Conservation (phyloP, 257 asterid genomes). For the Haberlea rhodopensis region DNA sequence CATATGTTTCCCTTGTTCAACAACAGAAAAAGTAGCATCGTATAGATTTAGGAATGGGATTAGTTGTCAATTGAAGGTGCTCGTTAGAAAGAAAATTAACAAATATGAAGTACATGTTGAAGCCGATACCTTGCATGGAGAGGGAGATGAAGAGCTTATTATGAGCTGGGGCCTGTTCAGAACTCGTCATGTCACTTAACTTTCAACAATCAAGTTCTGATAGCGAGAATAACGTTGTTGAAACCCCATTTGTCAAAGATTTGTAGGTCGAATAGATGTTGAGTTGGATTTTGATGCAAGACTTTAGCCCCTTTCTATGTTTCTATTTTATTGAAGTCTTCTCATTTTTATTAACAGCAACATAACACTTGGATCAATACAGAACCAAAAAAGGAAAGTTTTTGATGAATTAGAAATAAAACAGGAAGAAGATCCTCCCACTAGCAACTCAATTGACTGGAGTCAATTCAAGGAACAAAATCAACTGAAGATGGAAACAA, state of each 20-base stretch:
- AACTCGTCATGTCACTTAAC: slow-evolving; percentile 51
- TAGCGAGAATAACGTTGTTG: slow-evolving; percentile 32
- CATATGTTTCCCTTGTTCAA: slow-evolving; percentile 39
- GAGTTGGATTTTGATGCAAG: slow-evolving; percentile 64
- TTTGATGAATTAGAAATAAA: no score
- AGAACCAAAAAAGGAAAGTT: no score
- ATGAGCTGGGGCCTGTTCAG: slow-evolving; percentile 77
- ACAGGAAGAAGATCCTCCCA: no score
- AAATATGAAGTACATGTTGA: slow-evolving; percentile 54
- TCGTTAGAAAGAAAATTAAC: slow-evolving; percentile 40
- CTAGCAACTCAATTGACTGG: no score
- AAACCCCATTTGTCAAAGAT: slow-evolving; percentile 52
- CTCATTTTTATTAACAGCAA: slow-evolving; percentile 48
- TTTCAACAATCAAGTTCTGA: slow-evolving; percentile 32
- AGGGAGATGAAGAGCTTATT: slow-evolving; percentile 34
- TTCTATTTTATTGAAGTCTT: slow-evolving; percentile 56
- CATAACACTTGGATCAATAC: no score
- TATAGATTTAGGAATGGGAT: slow-evolving; percentile 67
- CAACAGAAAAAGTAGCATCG: slow-evolving; percentile 36
- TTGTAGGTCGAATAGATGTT: slow-evolving; percentile 38
- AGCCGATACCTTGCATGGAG: slow-evolving; percentile 36
- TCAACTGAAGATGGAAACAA: no score
- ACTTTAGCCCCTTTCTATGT: slow-evolving; percentile 68
- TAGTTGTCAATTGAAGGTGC: slow-evolving; percentile 63
- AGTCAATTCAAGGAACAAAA: no score